phyloP scores from a whole-genome alignment of 2,329 filamentous ascomycete species.

The Sporothrix protearum region DNA sequence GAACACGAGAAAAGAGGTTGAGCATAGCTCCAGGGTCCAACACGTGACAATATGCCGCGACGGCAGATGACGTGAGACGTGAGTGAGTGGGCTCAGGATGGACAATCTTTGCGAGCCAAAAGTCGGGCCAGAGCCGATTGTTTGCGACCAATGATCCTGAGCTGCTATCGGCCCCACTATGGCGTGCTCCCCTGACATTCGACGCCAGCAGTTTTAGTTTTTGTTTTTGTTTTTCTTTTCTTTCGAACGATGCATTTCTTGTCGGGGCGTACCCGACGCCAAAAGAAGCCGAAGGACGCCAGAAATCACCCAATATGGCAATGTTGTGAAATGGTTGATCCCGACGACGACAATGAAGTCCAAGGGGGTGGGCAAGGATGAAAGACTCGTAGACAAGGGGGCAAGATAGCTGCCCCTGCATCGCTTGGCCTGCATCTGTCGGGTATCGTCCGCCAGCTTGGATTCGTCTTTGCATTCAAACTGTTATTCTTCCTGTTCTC shows the following conservation, averaged over 20 bases:
- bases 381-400: not conserved
- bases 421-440: not conserved
- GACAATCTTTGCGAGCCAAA: not conserved
- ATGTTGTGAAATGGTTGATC: not conserved
- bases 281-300: not conserved
- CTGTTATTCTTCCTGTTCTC: too few relatives aligned
- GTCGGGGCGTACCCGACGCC: not conserved
- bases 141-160: not conserved
- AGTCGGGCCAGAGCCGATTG: not conserved
- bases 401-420: not conserved
- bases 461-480: not conserved
- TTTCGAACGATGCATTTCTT: too few relatives aligned
- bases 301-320: not conserved
- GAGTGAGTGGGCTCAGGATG: not conserved
- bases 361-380: not conserved
- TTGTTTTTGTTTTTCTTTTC: not conserved
- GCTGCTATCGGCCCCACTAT: slow-evolving; percentile 1
- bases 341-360: not conserved
- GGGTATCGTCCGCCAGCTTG: not conserved
- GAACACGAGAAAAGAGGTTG: not conserved
- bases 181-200: not conserved
- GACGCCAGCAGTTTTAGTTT: not conserved
- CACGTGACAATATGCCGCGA: not conserved
- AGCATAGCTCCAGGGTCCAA: not conserved
- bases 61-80: not conserved